phyloP scores from a whole-genome alignment of 139 green algal species.

The Zygnema cylindricum region DNA sequence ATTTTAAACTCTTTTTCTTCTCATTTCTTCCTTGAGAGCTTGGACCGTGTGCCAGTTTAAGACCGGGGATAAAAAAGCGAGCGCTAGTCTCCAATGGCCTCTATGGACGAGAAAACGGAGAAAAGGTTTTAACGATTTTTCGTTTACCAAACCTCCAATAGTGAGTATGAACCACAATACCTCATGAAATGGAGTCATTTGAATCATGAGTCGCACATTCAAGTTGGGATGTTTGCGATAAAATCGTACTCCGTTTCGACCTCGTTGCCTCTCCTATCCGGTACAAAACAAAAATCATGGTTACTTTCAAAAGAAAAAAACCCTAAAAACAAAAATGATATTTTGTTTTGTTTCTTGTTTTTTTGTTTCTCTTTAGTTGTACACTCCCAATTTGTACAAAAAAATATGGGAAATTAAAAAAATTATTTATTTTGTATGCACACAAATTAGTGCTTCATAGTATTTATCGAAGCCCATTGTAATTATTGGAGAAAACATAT shows the following conservation, averaged over 20 bases:
- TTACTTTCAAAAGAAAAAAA: too few species aligned
- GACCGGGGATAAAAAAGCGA: slow-evolving; percentile 56
- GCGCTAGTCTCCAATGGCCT: slow-evolving; percentile 49
- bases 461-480: too few species aligned
- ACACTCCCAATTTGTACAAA: too few species aligned
- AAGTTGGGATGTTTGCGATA: slow-evolving; percentile 63
- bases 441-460: too few species aligned
- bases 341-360: too few species aligned
- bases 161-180: slow-evolving; percentile 63
- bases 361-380: too few species aligned
- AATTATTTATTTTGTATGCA: too few species aligned
- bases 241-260: slow-evolving; percentile 63
- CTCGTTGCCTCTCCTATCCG: slow-evolving; percentile 61
- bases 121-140: slow-evolving; percentile 46
- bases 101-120: slow-evolving; percentile 38
- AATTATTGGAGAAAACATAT: too few species aligned
- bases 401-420: too few species aligned
- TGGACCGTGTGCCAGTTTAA: slow-evolving; percentile 67
- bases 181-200: slow-evolving; percentile 66
- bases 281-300: too few species aligned
- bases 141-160: slow-evolving; percentile 60
- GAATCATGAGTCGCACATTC: slow-evolving; percentile 65
- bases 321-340: too few species aligned
- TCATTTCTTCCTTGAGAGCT: slow-evolving; percentile 42
- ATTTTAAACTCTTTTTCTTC: neutral